Evolutionary conservation across 495 filamentous ascomycete genomes (phyloP).

Genomic region (Neurospora sp.): DNA sequence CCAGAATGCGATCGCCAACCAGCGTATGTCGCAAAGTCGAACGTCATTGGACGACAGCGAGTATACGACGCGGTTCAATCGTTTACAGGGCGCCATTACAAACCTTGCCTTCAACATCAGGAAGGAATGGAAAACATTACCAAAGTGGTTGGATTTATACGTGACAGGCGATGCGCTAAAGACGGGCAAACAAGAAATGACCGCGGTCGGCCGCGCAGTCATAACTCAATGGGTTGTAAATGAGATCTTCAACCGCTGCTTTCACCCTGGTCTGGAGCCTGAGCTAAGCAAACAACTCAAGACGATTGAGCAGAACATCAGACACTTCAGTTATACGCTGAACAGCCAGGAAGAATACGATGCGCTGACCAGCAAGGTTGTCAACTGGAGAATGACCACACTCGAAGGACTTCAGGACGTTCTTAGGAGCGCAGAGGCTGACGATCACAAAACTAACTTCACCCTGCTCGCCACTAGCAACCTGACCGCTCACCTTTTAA

Average conservation of each 20-base stretch:
- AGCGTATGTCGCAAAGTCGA: slow-evolving; percentile 86
- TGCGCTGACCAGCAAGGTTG: slow-evolving; percentile 73
- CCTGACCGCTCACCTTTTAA: slow-evolving; percentile 57
- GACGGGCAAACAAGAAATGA: slow-evolving; percentile 92
- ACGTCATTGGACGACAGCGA: slow-evolving; percentile 95
- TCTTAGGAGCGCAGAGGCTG: slow-evolving; percentile 53
- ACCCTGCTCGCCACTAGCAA: slow-evolving; percentile 57
- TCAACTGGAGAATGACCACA: slow-evolving; percentile 89
- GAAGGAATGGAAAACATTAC: slow-evolving; percentile 79
- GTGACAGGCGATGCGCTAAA: slow-evolving; percentile 76
- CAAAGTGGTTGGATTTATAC: slow-evolving; percentile 62
- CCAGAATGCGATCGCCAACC: slow-evolving; percentile 92
- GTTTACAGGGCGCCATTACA: slow-evolving; percentile 88
- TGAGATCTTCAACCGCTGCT: slow-evolving; percentile 81
- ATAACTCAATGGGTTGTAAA: slow-evolving; percentile 87
- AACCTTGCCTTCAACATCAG: slow-evolving; percentile 91
- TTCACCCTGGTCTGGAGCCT: slow-evolving; percentile 78
- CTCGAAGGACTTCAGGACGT: slow-evolving; percentile 76
- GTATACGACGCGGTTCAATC: slow-evolving; percentile 80
- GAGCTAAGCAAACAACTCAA: slow-evolving; percentile 70
- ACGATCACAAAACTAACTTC: slow-evolving; percentile 53
- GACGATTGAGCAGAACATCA: slow-evolving; percentile 80
- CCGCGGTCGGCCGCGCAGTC: slow-evolving; percentile 79
- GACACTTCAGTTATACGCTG: slow-evolving; percentile 55
- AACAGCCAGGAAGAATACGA: slow-evolving; percentile 82